Base-by-base conservation (phyloP, 75 land plant genomes). In the Pinus albicaulis region DNA sequence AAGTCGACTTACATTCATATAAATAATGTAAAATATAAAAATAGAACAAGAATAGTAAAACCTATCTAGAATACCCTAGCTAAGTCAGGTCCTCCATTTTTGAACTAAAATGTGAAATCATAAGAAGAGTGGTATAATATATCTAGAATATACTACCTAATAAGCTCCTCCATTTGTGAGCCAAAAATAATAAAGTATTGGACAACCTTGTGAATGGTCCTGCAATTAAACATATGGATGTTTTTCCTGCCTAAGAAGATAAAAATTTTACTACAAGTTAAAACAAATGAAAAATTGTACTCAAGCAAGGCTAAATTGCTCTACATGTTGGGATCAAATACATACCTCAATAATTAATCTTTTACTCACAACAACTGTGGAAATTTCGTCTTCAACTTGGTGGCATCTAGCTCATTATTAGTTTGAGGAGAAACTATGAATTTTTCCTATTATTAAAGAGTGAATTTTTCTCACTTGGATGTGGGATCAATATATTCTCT, bases 391-490 rank as follows among this genome's bases (percentile, higher is more conserved):
- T 80, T 72, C 74, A 90, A 72, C 59, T 90, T 90, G 12, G 85
- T 78, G 3, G 86, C 87, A 60, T 90, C 92, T 78, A 90, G 5
- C 71, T 90, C 92, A 56, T 90, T 90, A 74, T 90, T 90, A 78
- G 91, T 90, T 8, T 91, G 78, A 7, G 92, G 81, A 17, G 90
- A 90, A 61, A 90, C 90, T 28, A 90, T 90, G 44, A 88, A 90
- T 73, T 87, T 82, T 20, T 85, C 92, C 25, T 88, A 87, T 73
- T 90, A 91, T 72, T 88, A 88, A n/a, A 90, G 75, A 11, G 84
- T 79, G 72, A 90, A 90, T 56, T 90, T 90, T 52, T 26, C 31
- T 86, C 88, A 90, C 19, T 75, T 83, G 76, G 88, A 86, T 17
- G 53, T 72, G 0, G 88, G 88, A 68, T 90, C 92, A 28, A 90